Percentiles rank a stretch among this genome's conserved stretches.
Evolutionary conservation across 306 rosid genomes (phyloP).

Genomic region (Urtica urens): DNA sequence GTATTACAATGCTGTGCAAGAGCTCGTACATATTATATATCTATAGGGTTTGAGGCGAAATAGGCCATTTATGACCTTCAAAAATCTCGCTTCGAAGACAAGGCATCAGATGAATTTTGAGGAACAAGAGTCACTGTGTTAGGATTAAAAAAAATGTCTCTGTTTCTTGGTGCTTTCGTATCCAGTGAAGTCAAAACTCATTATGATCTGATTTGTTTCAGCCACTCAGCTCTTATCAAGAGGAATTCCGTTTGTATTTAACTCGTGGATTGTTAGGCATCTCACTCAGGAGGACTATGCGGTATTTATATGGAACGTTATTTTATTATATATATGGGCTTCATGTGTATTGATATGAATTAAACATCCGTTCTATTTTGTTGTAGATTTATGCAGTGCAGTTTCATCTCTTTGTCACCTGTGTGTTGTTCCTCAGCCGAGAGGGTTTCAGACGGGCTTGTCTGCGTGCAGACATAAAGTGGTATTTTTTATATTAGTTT

Average conservation of each 20-base stretch:
- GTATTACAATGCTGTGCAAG: no score
- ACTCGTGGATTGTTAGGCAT: slow-evolving; percentile 86
- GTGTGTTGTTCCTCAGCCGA: slow-evolving; percentile 85
- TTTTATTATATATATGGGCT: background rate
- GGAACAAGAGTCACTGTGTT: no score
- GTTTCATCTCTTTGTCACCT: slow-evolving; percentile 80
- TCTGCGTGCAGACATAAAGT: slow-evolving; percentile 60
- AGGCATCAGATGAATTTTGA: no score
- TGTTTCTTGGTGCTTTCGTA: no score
- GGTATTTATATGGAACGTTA: slow-evolving; percentile 21
- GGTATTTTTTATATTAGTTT: slow-evolving; percentile 33
- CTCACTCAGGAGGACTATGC: slow-evolving; percentile 82
- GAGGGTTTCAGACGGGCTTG: slow-evolving; percentile 97
- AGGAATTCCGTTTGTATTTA: slow-evolving; percentile 88
- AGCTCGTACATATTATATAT: no score
- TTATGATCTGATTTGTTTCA: slow-evolving; percentile 11
- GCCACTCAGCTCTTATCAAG: slow-evolving; percentile 94
- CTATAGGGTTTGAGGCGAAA: no score
- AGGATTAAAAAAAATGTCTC: no score
- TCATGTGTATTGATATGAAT: background rate
- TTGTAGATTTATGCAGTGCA: slow-evolving; percentile 78
- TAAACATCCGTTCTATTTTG: background rate
- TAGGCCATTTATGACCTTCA: no score
- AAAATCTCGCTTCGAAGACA: no score
- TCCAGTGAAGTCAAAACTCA: no score